Base-by-base conservation (phyloP, 495 filamentous ascomycete genomes). In the Acidiella bohemica region DNA sequence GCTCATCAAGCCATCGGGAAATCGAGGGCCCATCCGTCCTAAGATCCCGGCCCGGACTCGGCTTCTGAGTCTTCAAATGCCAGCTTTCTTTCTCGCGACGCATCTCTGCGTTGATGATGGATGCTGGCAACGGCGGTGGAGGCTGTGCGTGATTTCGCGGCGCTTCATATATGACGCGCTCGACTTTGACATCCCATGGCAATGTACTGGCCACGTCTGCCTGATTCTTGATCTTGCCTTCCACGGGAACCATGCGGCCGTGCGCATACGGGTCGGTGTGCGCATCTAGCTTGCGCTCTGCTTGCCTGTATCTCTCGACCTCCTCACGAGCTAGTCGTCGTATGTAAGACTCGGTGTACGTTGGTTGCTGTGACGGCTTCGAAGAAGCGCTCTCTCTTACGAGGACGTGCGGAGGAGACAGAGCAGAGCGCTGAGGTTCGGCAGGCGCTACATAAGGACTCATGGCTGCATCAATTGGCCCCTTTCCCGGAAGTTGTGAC, bases 261-360 rank as follows among this genome's bases (percentile, higher is more conserved):
- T 53, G 50, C 21, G 34, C 41, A 32, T 46, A 53, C 5, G 50
- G 19, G 16, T 40, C 28, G 1, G 41, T 36, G 25, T 50, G 50
- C 4, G 41, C 41, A 20, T 48, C 50, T n/a, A 53, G 24, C 32
- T 36, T 44, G 2, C 50, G 36, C 28, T 53, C 50, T 12, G 50
- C 50, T 16, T 49, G 40, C 20, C 49, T 32, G 18, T 52, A 52
- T 5, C 40, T 39, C 22, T 40, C 31, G 23, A 52, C 35, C 23
- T 52, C 49, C 14, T 52, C 44, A 11, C 49, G 20, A 9, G 44
- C 36, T 25, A 50, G 38, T 21, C 19, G 37, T 5, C 50, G 31
- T 22, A 53, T 44, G 5, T 46, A 36, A 16, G 30, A 20, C 19
- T 41, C 43, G 17, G 32, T 9, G 19, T 13, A 18, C 23, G 19